Evolutionary conservation across 257 asterid species (phyloP).

Genomic region (Capsicum rhomboideum): DNA sequence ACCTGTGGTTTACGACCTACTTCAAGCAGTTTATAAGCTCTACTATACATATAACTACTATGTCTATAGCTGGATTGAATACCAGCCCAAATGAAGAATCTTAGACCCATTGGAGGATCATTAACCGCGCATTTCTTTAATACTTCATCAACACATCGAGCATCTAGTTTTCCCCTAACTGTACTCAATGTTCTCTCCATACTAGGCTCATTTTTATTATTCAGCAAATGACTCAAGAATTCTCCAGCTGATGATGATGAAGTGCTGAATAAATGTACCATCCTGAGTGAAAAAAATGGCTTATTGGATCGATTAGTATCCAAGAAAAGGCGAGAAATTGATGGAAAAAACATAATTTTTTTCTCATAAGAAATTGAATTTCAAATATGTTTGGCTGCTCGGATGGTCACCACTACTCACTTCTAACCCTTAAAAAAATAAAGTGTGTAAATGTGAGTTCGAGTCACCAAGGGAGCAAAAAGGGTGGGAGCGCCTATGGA

Average conservation of each 20-base stretch:
- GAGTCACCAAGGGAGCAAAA: no score
- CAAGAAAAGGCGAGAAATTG: slow-evolving; percentile 19
- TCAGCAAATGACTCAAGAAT: slow-evolving; percentile 38
- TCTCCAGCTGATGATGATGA: slow-evolving; percentile 41
- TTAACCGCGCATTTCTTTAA: slow-evolving; percentile 41
- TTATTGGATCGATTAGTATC: slow-evolving; percentile 12
- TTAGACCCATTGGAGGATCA: slow-evolving; percentile 53
- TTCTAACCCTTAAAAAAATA: no score
- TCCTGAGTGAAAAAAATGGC: slow-evolving; percentile 8
- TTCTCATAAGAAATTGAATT: not conserved
- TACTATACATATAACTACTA: slow-evolving; percentile 36
- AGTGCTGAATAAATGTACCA: slow-evolving; percentile 19
- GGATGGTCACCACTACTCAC: no score
- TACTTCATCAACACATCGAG: slow-evolving; percentile 46
- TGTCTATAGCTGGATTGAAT: slow-evolving; percentile 58
- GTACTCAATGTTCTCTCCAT: slow-evolving; percentile 45
- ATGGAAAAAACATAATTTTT: slow-evolving; percentile 3
- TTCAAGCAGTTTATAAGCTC: slow-evolving; percentile 53
- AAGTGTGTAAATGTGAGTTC: no score
- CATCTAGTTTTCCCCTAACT: slow-evolving; percentile 42
- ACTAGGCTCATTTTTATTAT: slow-evolving; percentile 22
- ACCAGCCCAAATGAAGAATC: slow-evolving; percentile 93
- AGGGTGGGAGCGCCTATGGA: no score
- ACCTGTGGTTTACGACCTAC: slow-evolving; percentile 37
- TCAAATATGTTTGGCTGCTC: no score